A percentile compares a stretch with the other conserved stretches of the same genome.
phyloP scores from a whole-genome alignment of 2,329 filamentous ascomycete genomes.

The Didymella lethalis region DNA sequence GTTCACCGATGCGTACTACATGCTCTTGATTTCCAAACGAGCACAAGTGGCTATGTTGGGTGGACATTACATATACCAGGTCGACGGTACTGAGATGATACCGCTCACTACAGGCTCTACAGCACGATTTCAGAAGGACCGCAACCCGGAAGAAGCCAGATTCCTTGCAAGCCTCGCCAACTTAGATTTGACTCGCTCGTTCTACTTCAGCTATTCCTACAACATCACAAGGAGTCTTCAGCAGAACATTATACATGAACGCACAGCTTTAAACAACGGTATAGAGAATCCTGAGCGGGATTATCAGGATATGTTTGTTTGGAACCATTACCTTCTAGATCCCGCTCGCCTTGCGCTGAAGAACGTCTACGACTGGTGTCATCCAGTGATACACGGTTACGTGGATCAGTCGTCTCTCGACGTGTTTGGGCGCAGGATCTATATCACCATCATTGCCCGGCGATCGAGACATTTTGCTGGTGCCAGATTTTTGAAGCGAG shows the following conservation, averaged over 20 bases:
- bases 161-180: slow-evolving; percentile 91
- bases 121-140: slow-evolving; percentile 76
- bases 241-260: slow-evolving; percentile 85
- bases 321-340: slow-evolving; percentile 89
- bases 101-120: slow-evolving; percentile 77
- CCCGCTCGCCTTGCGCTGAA: slow-evolving; percentile 75
- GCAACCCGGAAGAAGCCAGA: slow-evolving; percentile 86
- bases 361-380: slow-evolving; percentile 92
- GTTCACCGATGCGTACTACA: slow-evolving; percentile 96
- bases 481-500: slow-evolving; percentile 91
- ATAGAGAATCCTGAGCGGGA: slow-evolving; percentile 67
- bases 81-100: slow-evolving; percentile 91
- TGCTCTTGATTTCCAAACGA: slow-evolving; percentile 95
- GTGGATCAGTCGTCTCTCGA: slow-evolving; percentile 80
- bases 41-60: slow-evolving; percentile 96
- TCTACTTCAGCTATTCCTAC: slow-evolving; percentile 99
- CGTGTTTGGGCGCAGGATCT: slow-evolving; percentile 86
- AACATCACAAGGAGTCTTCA: slow-evolving; percentile 93
- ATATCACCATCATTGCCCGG: slow-evolving; percentile 92
- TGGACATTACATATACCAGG: slow-evolving; percentile 93
- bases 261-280: slow-evolving; percentile 73
- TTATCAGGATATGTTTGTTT: slow-evolving; percentile 96
- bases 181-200: slow-evolving; percentile 86
- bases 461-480: slow-evolving; percentile 94
- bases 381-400: slow-evolving; percentile 94